Conservation (phyloP, 257 asterid genomes). For the Mitragyna speciosa region DNA sequence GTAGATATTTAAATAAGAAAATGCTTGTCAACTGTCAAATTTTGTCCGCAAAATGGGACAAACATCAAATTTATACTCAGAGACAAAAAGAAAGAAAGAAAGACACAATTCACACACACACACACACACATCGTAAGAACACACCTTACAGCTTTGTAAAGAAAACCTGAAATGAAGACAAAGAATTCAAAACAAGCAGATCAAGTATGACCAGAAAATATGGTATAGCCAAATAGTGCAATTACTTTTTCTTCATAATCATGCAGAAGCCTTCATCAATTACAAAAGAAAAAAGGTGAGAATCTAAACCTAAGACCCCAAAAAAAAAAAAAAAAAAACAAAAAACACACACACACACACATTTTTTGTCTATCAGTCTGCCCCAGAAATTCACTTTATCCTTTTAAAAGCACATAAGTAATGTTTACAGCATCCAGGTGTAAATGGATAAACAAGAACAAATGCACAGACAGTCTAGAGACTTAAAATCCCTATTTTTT, state of each 20-base stretch:
- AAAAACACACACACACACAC: too few species aligned
- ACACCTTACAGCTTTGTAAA: background rate
- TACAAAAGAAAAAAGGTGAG: background rate
- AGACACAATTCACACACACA: too few species aligned
- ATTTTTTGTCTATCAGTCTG: background rate
- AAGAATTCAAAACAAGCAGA: background rate
- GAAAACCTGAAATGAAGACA: background rate
- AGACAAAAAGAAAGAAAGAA: background rate
- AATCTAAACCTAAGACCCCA: too few species aligned
- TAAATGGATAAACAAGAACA: background rate
- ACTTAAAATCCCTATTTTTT: background rate
- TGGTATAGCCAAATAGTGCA: background rate
- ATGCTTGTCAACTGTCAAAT: background rate
- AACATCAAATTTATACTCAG: background rate
- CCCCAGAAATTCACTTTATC: background rate
- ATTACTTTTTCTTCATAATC: background rate
- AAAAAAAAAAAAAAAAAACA: too few species aligned
- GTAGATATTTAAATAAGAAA: background rate
- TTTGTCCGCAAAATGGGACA: background rate
- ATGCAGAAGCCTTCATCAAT: background rate
- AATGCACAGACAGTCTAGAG: background rate
- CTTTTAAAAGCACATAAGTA: background rate
- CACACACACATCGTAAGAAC: background rate
- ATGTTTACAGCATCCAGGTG: background rate
- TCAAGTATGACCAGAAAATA: background rate